A percentile compares a stretch with the other conserved stretches of the same genome.
phyloP scores from a whole-genome alignment of 345 rosid genomes.

The Syzygium aromaticum region DNA sequence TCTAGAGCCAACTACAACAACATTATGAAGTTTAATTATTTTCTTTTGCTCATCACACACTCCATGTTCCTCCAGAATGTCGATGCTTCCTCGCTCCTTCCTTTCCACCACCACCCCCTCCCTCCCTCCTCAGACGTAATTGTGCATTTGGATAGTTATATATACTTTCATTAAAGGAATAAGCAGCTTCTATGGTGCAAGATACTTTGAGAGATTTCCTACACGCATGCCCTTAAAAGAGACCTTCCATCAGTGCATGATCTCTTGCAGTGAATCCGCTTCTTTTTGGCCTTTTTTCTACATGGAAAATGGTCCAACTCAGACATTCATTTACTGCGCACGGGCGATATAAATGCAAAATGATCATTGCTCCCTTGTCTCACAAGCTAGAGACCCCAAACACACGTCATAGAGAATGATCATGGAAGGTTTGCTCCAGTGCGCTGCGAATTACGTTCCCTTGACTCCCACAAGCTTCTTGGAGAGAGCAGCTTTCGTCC shows the following conservation, averaged over 20 bases:
- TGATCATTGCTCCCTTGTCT: background rate
- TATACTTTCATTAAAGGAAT: background rate
- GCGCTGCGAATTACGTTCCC: slow-evolving; percentile 46
- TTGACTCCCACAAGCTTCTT: slow-evolving; percentile 57
- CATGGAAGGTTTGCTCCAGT: slow-evolving; percentile 32
- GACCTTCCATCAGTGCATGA: background rate
- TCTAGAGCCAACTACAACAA: background rate
- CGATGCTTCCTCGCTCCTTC: background rate
- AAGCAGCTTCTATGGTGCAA: background rate
- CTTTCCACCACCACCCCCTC: too few species aligned
- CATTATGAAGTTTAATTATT: background rate
- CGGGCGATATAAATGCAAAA: background rate
- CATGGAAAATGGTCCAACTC: background rate
- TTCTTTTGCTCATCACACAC: background rate
- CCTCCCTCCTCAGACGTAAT: background rate
- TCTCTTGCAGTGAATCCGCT: background rate
- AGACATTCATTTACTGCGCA: background rate
- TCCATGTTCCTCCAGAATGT: background rate
- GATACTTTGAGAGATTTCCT: background rate
- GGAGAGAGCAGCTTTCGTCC: slow-evolving; percentile 45
- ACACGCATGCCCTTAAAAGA: background rate
- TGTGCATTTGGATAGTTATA: background rate
- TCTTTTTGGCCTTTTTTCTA: background rate
- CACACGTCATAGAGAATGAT: background rate
- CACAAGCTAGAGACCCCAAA: background rate